A percentile compares a stretch with the other conserved stretches of the same genome.
Evolutionary conservation across 164 flowering plant species (phyloP).

Genomic region (Protea cynaroides): DNA sequence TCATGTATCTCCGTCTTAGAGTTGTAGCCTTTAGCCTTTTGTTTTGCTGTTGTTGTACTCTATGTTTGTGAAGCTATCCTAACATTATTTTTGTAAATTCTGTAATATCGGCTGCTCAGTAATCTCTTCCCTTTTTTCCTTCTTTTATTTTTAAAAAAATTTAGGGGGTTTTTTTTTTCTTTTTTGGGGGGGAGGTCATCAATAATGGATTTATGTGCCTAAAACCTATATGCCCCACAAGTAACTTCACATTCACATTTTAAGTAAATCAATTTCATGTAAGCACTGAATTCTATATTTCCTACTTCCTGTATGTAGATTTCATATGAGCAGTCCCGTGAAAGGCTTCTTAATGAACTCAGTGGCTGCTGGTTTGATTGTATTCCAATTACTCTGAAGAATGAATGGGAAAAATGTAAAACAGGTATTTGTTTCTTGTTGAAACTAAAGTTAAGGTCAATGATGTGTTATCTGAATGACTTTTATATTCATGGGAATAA

Average conservation of each 20-base stretch:
- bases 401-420: slow-evolving; percentile 53
- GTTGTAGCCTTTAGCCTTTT: too few species aligned
- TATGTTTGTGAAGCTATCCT: too few species aligned
- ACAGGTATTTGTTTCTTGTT: slow-evolving; percentile 27
- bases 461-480: neutral
- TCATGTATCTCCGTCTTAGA: too few species aligned
- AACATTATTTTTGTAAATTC: too few species aligned
- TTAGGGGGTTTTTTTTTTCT: neutral
- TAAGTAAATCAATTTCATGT: neutral
- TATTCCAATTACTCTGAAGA: slow-evolving; percentile 42
- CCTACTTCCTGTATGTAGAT: slow-evolving; percentile 33
- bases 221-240: neutral
- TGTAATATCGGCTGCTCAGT: too few species aligned
- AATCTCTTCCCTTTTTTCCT: neutral
- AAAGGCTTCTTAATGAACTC: slow-evolving; percentile 38
- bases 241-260: neutral
- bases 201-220: too few species aligned
- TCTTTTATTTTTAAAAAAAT: too few species aligned
- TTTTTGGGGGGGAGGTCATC: neutral
- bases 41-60: too few species aligned
- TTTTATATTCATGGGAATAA: slow-evolving; percentile 2
- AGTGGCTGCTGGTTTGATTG: slow-evolving; percentile 57
- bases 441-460: neutral
- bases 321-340: slow-evolving; percentile 38
- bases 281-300: slow-evolving; percentile 18